These are phyloP conservation scores for Solanum bukasovii DNA, from an alignment of 257 asterid species.

Conservation along the genomic window DNA sequence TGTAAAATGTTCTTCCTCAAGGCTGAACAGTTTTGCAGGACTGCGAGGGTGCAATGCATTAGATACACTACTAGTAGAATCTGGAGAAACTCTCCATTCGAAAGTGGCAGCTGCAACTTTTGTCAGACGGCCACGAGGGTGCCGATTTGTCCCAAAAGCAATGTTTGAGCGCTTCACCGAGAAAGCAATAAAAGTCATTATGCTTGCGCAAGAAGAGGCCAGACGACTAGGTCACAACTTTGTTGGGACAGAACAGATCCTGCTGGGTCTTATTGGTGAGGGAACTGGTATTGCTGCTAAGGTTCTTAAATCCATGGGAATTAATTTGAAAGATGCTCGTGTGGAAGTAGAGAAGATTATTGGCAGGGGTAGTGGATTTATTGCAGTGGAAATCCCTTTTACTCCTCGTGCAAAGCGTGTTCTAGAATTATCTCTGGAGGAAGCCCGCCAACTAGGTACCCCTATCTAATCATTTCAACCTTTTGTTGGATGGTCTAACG, in stretches of 20 bases:
- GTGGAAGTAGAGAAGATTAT: slow-evolving; percentile 94
- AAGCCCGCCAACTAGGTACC: slow-evolving; percentile 98
- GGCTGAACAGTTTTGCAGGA: slow-evolving; percentile 47
- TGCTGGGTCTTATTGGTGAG: slow-evolving; percentile 92
- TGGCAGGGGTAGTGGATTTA: slow-evolving; percentile 97
- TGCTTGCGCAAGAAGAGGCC: slow-evolving; percentile 99
- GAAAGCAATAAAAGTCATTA: slow-evolving; percentile 89
- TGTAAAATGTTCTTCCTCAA: slow-evolving; percentile 21
- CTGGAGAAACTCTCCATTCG: slow-evolving; percentile 47
- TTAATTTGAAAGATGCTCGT: slow-evolving; percentile 93
- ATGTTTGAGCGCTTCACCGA: slow-evolving; percentile 99
- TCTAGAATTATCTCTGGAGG: slow-evolving; percentile 86
- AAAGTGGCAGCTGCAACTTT: slow-evolving; percentile 41
- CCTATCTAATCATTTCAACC: background rate
- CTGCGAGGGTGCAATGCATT: slow-evolving; percentile 59
- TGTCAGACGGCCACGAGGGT: slow-evolving; percentile 29
- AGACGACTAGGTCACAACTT: slow-evolving; percentile 91
- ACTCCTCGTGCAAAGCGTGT: slow-evolving; percentile 99
- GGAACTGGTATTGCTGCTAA: slow-evolving; percentile 99
- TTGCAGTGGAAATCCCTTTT: slow-evolving; percentile 94
- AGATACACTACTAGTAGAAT: slow-evolving; percentile 37
- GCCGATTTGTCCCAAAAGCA: slow-evolving; percentile 54
- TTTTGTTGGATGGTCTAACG: background rate
- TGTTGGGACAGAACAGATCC: slow-evolving; percentile 93
- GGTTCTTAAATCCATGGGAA: slow-evolving; percentile 94